Conservation (phyloP, 129 eudicot species). For the Flaveria brownii region DNA sequence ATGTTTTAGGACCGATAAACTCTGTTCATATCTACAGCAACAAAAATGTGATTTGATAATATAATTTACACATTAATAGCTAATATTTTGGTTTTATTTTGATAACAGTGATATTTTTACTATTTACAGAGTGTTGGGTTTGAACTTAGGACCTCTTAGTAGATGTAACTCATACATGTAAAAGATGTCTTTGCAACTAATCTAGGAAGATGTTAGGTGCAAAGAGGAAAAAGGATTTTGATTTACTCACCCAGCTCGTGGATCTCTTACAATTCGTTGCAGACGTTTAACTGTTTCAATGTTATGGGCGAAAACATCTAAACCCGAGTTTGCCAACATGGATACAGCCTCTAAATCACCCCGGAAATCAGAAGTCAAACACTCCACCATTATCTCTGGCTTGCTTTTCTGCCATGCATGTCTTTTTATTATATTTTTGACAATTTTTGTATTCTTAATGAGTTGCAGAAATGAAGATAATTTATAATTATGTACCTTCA, state of each 20-base stretch:
- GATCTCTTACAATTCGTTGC: conserved; percentile 92
- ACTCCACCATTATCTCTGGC: conserved; percentile 92
- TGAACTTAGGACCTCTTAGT: too few species aligned
- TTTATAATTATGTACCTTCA: conserved; percentile 57
- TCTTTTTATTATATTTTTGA: not conserved
- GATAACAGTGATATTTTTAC: too few species aligned
- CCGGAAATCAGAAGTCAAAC: conserved; percentile 93
- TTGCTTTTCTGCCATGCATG: conserved; percentile 59
- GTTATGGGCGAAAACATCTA: conserved; percentile 97
- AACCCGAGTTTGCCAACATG: conserved; percentile 79
- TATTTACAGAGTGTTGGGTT: too few species aligned
- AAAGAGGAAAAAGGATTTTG: too few species aligned
- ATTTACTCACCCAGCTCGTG: conserved; percentile 84
- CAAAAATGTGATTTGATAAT: not conserved
- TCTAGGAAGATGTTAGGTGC: too few species aligned
- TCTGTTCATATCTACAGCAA: conserved; percentile 79
- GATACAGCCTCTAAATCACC: conserved; percentile 86
- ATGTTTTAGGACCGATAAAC: conserved; percentile 85
- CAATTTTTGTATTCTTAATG: not conserved
- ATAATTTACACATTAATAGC: not conserved
- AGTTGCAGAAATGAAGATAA: not conserved
- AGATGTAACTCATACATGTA: too few species aligned
- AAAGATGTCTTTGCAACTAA: too few species aligned
- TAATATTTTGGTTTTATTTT: conserved; percentile 34
- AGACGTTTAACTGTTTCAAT: conserved; percentile 85